Evolutionary conservation across 2,329 filamentous ascomycete species (phyloP), one percentile per base, ranked within the genome.

Genomic region (Aspergillus luchuensis): DNA sequence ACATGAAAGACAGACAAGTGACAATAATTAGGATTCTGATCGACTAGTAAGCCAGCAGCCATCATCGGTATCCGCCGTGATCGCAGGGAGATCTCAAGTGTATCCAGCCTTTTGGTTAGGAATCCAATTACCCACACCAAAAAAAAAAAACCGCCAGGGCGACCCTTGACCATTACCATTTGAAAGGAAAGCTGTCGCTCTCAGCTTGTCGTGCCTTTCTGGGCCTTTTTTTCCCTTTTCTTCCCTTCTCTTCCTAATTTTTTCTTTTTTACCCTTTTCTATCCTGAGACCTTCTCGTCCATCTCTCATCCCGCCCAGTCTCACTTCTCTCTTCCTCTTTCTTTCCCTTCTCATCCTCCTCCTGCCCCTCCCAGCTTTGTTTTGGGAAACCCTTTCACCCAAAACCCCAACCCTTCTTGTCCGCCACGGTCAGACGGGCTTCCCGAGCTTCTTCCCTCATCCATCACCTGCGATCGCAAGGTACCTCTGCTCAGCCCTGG

Each of bases 401-500:
- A 30, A 30, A 64, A 8, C 25, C 47, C 33, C 54, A 11, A 48
- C 55, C 54, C 38, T 57, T 50, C 23, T n/a, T 30, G 23, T 28
- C 25, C 47, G 10, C 47, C n/a, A 28, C 47, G 25, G n/a, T 50
- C 47, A 33, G 25, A 49, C 47, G 47, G 47, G 23, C 15, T 28
- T 17, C 23, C 47, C 47, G 47, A 17, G 23, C n/a, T 15, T 28
- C 10, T 49, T 15, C 15, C 8, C n/a, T 50, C 28, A 28, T 11
- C 25, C 25, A 28, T 50, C 47, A 50, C 23, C 58, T 61, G 25
- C 58, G 58, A 57, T 63, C 52, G 57, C 58, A 60, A 66, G 65
- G 64, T 60, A 58, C 59, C 50, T 36, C 33, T 61, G 45, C 52
- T 63, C 61, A 68, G 67, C 67, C 67, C 67, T 69, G 67, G 66